Evolutionary conservation across 139 green algal species (phyloP).

Genomic region (Desmodesmus armatus): DNA sequence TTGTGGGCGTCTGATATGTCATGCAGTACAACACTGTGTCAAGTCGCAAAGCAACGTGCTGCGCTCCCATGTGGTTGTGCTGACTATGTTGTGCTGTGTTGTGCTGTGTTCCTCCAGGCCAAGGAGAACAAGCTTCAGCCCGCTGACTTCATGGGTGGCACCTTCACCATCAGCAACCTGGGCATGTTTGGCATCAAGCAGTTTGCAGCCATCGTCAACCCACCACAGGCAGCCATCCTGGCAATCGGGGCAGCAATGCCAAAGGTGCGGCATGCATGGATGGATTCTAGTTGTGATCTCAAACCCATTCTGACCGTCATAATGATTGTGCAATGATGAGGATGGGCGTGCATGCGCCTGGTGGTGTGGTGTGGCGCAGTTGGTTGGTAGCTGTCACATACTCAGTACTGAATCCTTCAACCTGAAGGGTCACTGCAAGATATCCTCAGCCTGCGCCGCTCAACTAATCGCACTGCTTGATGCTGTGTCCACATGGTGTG

Average conservation of each 20-base stretch:
- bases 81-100: background rate
- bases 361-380: too few species aligned
- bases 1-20: too few species aligned
- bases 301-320: too few species aligned
- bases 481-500: background rate
- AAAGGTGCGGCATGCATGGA: conserved; percentile 42
- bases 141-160: conserved; percentile 89
- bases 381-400: too few species aligned
- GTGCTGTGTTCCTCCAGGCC: conserved; percentile 59
- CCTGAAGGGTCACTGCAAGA: too few species aligned
- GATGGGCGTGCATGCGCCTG: background rate
- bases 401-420: too few species aligned
- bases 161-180: conserved; percentile 95
- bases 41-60: too few species aligned
- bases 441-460: too few species aligned
- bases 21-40: too few species aligned
- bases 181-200: conserved; percentile 95
- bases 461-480: too few species aligned
- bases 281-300: background rate
- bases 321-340: background rate
- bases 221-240: conserved; percentile 78
- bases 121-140: conserved; percentile 91
- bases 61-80: too few species aligned
- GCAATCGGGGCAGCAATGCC: conserved; percentile 48
- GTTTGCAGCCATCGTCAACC: conserved; percentile 98